phyloP scores from a whole-genome alignment of 1,139 yeast genomes.

The Kodamaea ohmeri region DNA sequence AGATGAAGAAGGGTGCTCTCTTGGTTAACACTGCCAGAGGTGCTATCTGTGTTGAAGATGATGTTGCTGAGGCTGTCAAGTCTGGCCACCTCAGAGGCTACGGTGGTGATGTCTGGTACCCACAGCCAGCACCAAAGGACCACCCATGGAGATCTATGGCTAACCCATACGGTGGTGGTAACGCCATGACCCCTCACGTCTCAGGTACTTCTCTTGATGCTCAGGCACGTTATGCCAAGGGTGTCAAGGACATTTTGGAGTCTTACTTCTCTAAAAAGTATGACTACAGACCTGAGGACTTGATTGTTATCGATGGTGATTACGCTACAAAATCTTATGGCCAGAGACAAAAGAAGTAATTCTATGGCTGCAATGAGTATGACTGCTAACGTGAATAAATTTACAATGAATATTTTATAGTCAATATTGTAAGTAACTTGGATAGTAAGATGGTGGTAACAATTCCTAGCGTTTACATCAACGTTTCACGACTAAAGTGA shows the following conservation, averaged over 20 bases:
- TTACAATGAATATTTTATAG: too few relatives aligned
- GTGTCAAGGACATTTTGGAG: conserved; percentile 62
- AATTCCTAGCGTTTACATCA: too few relatives aligned
- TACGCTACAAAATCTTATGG: conserved; percentile 78
- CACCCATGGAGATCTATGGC: conserved; percentile 77
- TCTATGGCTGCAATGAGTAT: not conserved
- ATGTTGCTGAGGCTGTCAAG: conserved; percentile 69
- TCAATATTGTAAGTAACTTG: not conserved
- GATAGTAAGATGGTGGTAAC: not conserved
- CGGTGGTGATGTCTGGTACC: conserved; percentile 84
- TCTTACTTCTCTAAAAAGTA: conserved; percentile 59
- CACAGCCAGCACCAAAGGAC: conserved; percentile 74
- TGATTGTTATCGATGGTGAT: conserved; percentile 69
- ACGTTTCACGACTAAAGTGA: too few relatives aligned
- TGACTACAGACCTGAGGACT: conserved; percentile 71
- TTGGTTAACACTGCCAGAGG: conserved; percentile 85
- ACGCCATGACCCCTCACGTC: conserved; percentile 84
- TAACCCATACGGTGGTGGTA: conserved; percentile 68
- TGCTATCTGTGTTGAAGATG: conserved; percentile 70
- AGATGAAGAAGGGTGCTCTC: conserved; percentile 76
- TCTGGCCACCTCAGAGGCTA: conserved; percentile 73
- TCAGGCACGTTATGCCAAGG: conserved; percentile 68
- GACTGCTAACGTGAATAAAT: too few relatives aligned
- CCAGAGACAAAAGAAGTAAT: conserved; percentile 24
- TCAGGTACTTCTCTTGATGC: conserved; percentile 83